A percentile compares a stretch with the other conserved stretches of the same genome.
Evolutionary conservation across 2,329 filamentous ascomycete species (phyloP).

Genomic region (Raffaelea arxii): DNA sequence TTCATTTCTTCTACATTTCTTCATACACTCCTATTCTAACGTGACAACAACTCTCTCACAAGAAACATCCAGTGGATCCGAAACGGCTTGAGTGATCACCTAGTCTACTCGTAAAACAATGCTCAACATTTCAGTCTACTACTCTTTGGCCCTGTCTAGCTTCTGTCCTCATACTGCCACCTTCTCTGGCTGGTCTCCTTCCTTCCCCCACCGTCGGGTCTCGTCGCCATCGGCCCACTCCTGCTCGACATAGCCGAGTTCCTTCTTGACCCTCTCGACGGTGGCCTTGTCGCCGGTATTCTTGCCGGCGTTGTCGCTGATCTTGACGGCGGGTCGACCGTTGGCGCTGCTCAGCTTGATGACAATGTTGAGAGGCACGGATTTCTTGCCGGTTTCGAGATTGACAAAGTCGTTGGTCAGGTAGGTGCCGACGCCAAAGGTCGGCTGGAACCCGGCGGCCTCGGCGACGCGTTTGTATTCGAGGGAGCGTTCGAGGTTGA

Average conservation of each 20-base stretch:
- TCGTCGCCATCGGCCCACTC: constrained; percentile 80
- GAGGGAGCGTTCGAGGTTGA: constrained; percentile 83
- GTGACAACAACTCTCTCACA: no score
- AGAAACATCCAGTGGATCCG: no score
- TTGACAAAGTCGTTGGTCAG: constrained; percentile 90
- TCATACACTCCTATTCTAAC: no score
- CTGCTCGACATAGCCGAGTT: constrained; percentile 78
- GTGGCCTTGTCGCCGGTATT: constrained; percentile 81
- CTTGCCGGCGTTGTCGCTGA: constrained; percentile 85
- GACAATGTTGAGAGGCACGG: constrained; percentile 88
- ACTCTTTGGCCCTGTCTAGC: no score
- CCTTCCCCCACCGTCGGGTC: constrained; percentile 66
- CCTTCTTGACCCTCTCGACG: constrained; percentile 73
- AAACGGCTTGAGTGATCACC: no score
- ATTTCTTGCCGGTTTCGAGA: constrained; percentile 66
- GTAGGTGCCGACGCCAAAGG: constrained; percentile 91
- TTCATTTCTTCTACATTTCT: no score
- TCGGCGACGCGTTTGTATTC: constrained; percentile 83
- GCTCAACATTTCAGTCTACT: no score
- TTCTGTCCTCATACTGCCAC: no score
- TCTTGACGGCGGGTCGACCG: constrained; percentile 79
- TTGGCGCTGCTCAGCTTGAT: constrained; percentile 87
- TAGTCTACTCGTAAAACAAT: no score
- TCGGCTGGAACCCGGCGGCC: constrained; percentile 68
- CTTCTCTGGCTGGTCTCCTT: constrained; percentile 18